Evolutionary conservation across 2,329 filamentous ascomycete genomes (phyloP).

Genomic region (Colletotrichum scovillei): DNA sequence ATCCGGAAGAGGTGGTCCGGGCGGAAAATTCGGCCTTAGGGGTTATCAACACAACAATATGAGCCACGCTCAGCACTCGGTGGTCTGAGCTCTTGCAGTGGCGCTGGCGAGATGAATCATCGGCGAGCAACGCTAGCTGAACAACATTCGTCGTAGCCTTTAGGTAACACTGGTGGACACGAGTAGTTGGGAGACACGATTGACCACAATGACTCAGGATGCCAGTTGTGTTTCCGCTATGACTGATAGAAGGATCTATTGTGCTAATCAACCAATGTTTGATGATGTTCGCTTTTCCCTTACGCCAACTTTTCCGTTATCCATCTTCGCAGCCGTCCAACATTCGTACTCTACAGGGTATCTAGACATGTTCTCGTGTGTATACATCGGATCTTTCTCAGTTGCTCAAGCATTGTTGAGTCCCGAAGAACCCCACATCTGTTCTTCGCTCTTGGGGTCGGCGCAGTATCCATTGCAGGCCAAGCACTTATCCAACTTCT

Average conservation of each 20-base stretch:
- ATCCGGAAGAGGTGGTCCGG: conserved; percentile 12
- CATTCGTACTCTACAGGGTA: conserved; percentile 20
- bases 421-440: conserved; percentile 9
- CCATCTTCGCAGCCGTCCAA: background rate
- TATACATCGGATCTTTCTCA: background rate
- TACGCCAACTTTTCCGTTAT: background rate
- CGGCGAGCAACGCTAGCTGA: background rate
- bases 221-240: background rate
- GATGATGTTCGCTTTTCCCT: background rate
- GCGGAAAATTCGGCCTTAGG: conserved; percentile 14
- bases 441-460: conserved; percentile 21
- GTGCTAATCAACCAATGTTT: background rate
- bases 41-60: background rate
- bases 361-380: conserved; percentile 24
- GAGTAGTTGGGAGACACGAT: too few species aligned
- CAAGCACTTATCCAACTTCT: conserved; percentile 34
- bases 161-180: background rate
- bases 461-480: conserved; percentile 33
- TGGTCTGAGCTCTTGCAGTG: background rate
- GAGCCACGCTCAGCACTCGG: background rate
- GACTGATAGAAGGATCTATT: background rate
- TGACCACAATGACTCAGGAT: background rate
- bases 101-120: conserved; percentile 24
- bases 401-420: conserved; percentile 2
- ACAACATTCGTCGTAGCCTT: background rate